Base-by-base conservation (phyloP, 2,329 filamentous ascomycete genomes). In the Aureobasidium lini region DNA sequence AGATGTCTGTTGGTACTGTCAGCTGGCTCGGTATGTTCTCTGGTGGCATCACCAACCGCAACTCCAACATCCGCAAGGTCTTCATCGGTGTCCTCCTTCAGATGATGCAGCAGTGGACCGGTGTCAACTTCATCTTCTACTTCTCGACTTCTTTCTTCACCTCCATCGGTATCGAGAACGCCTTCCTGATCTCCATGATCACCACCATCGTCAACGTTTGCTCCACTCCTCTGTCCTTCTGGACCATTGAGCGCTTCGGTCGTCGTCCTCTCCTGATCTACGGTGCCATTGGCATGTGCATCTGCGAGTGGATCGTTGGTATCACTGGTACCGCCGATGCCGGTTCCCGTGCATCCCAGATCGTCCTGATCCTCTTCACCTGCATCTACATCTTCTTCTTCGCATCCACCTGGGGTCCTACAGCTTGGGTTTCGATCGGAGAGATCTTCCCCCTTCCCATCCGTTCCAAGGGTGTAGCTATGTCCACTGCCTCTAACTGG, bases 371-470 rank as follows among this genome's bases (percentile, higher is more conserved):
- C 64, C 84, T 88, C 61, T 94, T 95, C 76, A 93, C 94, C 69
- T 89, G 87, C 76, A 84, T 95, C 75, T 94, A 92, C 81, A 90
- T 96, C 79, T 91, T 89, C 81, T 93, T 87, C 80, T 96, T 95
- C 72, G 90, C 90, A 50, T 85, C 83, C 59, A 95, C 90, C 62
- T 95, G 90, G 90, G 43, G 90, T 56, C 58, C 58, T 8, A 53
- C 48, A 9, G 58, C 54, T 31, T 53, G 61, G 57, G 69, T 72
- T 8, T 66, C 70, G 16, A 91, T 94, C 68, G 90, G 90, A 71
- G 91, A 96, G 78, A 88, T 94, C 74, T 95, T 88, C 83, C 89
- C 90, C 60, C 83, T 95, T 47, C 77, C 77, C 58, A 76, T 77
- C 9, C 72, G 77, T 42, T 73, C 74, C 23, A 78, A 78, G 68